Conservation (phyloP, 441 rosid species). For the Adansonia rubrostipa region DNA sequence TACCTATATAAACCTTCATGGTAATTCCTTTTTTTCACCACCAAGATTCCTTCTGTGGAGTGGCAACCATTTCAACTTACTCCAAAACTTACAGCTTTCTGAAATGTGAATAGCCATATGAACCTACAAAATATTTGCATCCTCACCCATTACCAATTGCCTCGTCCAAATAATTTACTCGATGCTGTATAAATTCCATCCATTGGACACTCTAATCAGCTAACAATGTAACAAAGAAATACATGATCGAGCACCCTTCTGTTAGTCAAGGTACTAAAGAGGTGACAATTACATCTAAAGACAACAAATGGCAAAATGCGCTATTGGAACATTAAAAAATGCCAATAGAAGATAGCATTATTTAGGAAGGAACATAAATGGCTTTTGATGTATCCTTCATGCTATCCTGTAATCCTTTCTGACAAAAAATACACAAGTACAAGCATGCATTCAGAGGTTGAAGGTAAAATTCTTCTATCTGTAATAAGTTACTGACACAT, state of each 20-base stretch:
- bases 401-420: background rate
- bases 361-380: background rate
- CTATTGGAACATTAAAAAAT: background rate
- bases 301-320: background rate
- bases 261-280: slow-evolving; percentile 5
- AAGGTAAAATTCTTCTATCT: background rate
- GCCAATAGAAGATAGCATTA: background rate
- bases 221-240: background rate
- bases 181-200: background rate
- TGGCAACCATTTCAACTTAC: background rate
- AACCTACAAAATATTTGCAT: slow-evolving; percentile 6
- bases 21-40: slow-evolving; percentile 1
- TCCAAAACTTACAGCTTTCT: background rate
- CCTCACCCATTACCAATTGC: background rate
- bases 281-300: background rate
- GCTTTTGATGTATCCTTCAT: slow-evolving; percentile 1
- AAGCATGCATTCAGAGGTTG: background rate
- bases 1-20: background rate
- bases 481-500: slow-evolving; percentile 17
- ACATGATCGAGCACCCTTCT: slow-evolving; percentile 5
- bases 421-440: slow-evolving; percentile 1
- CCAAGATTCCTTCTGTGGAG: background rate
- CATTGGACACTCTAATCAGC: background rate
- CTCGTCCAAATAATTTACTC: background rate
- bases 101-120: background rate